Evolutionary conservation across 352 stramenopile genomes (phyloP).

Genomic region (Thraustotheca clavata): DNA sequence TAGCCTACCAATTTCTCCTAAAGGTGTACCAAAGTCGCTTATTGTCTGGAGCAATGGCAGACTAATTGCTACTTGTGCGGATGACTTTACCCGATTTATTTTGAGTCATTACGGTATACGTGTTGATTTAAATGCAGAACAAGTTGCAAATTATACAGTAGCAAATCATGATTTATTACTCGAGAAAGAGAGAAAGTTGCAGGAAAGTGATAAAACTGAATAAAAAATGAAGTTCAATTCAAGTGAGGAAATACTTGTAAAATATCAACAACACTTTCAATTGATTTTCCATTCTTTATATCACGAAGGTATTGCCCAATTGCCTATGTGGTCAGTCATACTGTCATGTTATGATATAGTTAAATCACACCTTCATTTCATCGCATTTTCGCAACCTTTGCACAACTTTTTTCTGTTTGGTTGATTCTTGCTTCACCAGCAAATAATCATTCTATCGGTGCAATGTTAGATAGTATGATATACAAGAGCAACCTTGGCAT

Average conservation of each 20-base stretch:
- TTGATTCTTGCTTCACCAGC: too few species aligned
- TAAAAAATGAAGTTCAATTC: neutral
- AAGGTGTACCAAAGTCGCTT: neutral
- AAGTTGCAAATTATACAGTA: slow-evolving; percentile 7
- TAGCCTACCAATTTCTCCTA: neutral
- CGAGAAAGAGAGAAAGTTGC: too few species aligned
- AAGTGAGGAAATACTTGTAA: slow-evolving; percentile 3
- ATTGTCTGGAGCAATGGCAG: slow-evolving; percentile 2
- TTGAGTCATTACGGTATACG: neutral
- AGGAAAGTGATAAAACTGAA: too few species aligned
- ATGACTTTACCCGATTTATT: slow-evolving; percentile 8
- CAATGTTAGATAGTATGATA: too few species aligned
- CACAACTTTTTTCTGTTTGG: too few species aligned
- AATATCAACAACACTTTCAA: neutral
- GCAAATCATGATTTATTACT: slow-evolving; percentile 1
- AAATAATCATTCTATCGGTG: too few species aligned
- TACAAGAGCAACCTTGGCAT: slow-evolving; percentile 5
- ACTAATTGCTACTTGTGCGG: neutral
- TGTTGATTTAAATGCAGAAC: slow-evolving; percentile 2
- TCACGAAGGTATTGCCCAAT: slow-evolving; percentile 3
- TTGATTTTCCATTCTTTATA: neutral
- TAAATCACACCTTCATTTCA: too few species aligned
- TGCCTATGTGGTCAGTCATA: neutral
- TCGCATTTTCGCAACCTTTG: too few species aligned
- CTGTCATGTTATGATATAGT: too few species aligned